Percentiles rank a stretch among this genome's conserved stretches.
Conservation (phyloP, 352 stramenopile species). For the Phytopythium boreale region DNA sequence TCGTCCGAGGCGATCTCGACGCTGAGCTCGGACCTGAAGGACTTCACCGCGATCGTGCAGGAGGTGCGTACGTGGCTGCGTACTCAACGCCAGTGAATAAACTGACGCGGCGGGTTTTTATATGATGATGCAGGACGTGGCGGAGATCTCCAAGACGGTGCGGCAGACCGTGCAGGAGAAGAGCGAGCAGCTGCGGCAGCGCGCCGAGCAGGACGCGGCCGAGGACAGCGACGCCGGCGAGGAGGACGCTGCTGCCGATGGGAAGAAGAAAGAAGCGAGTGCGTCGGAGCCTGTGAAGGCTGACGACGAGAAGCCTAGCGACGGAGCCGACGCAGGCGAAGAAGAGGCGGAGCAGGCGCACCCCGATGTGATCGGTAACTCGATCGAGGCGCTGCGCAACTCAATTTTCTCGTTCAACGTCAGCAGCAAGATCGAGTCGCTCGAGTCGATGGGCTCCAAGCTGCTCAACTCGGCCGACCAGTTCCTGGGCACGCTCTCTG, state of each 20-base stretch:
- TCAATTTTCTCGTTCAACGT: constrained; percentile 63
- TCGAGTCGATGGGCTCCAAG: constrained; percentile 63
- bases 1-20: constrained; percentile 71
- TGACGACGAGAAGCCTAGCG: constrained; percentile 7
- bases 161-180: constrained; percentile 51
- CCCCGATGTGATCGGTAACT: not conserved
- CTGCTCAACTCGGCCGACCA: constrained; percentile 68
- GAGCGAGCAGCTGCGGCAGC: constrained; percentile 39
- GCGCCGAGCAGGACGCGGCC: constrained; percentile 24
- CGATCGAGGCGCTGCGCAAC: constrained; percentile 20
- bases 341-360: not conserved
- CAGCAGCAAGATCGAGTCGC: constrained; percentile 19
- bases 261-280: constrained; percentile 6
- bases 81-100: not conserved
- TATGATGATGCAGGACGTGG: constrained; percentile 31
- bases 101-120: not conserved
- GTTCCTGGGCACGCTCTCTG: constrained; percentile 46
- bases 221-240: constrained; percentile 12
- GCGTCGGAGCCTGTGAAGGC: constrained; percentile 10
- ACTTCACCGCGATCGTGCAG: constrained; percentile 67
- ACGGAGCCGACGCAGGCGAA: constrained; percentile 3
- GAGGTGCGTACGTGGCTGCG: constrained; percentile 19
- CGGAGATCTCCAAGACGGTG: constrained; percentile 53
- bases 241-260: constrained; percentile 10
- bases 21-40: constrained; percentile 68